Conservation (phyloP, 768 basidiomycete species). For the Naganishia antarctica region DNA sequence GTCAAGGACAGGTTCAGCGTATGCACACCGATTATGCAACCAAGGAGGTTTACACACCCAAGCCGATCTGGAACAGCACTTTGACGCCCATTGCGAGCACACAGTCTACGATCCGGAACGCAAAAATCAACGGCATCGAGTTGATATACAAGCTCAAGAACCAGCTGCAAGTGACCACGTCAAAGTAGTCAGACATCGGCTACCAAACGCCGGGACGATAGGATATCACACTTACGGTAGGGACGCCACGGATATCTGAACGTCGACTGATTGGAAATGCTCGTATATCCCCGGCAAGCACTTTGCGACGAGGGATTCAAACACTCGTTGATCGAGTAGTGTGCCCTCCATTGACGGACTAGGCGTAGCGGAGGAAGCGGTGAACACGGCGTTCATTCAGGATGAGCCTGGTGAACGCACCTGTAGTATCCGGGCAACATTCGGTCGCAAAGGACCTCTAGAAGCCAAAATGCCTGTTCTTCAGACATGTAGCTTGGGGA, state of each 20-base stretch:
- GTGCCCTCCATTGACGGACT: slow-evolving; percentile 99
- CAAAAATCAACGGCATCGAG: slow-evolving; percentile 74
- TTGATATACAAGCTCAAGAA: slow-evolving; percentile 84
- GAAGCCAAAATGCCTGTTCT: slow-evolving; percentile 95
- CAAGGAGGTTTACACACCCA: slow-evolving; percentile 30
- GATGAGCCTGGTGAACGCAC: slow-evolving; percentile 53
- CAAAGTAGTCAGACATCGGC: neutral
- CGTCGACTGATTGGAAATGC: slow-evolving; percentile 83
- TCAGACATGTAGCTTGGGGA: slow-evolving; percentile 95
- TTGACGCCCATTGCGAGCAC: slow-evolving; percentile 99
- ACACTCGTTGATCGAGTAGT: slow-evolving; percentile 94
- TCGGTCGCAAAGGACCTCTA: slow-evolving; percentile 89
- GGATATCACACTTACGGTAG: slow-evolving; percentile 55
- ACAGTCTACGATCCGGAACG: slow-evolving; percentile 94
- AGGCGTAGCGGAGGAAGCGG: neutral
- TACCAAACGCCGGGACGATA: neutral
- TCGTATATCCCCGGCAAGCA: slow-evolving; percentile 91
- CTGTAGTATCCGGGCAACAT: slow-evolving; percentile 96
- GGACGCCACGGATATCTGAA: slow-evolving; percentile 93
- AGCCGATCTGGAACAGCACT: slow-evolving; percentile 93
- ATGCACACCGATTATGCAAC: neutral
- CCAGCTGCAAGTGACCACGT: slow-evolving; percentile 55
- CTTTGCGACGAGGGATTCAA: slow-evolving; percentile 83
- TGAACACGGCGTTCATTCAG: neutral
- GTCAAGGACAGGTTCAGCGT: too few relatives aligned